Evolutionary conservation across 1,139 yeast species (phyloP).

Genomic region (Candida neerlandica): DNA sequence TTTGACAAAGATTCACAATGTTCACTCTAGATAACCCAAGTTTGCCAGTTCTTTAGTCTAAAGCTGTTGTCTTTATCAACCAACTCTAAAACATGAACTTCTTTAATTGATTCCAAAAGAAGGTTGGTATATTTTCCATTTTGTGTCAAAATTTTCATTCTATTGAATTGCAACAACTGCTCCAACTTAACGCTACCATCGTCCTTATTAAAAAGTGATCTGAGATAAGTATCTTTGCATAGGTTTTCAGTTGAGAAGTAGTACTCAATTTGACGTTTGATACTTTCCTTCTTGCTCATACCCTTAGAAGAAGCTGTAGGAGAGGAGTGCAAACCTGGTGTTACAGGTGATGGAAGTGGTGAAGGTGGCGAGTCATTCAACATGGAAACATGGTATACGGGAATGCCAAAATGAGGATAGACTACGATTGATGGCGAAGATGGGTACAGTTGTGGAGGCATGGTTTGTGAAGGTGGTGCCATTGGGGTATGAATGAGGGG

Average conservation of each 20-base stretch:
- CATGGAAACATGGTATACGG: constrained; percentile 5
- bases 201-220: constrained; percentile 21
- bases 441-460: constrained; percentile 1
- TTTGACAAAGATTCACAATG: constrained; percentile 29
- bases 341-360: background rate
- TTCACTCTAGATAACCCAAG: constrained; percentile 19
- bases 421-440: constrained; percentile 5
- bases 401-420: constrained; percentile 8
- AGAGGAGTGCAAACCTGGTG: background rate
- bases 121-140: constrained; percentile 21
- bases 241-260: constrained; percentile 31
- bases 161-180: constrained; percentile 22
- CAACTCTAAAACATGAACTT: constrained; percentile 19
- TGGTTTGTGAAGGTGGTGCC: background rate
- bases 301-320: background rate
- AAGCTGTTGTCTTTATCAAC: constrained; percentile 13
- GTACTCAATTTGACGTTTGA: constrained; percentile 23
- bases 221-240: constrained; percentile 26
- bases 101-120: constrained; percentile 19
- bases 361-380: background rate
- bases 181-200: constrained; percentile 23
- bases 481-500: constrained; percentile 4
- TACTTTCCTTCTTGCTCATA: constrained; percentile 9
- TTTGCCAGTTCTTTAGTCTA: constrained; percentile 21
- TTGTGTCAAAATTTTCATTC: constrained; percentile 22